Evolutionary conservation across 352 stramenopile species (phyloP), one percentile per base, ranked within the genome.

Genomic region (Globisporangium parvum): DNA sequence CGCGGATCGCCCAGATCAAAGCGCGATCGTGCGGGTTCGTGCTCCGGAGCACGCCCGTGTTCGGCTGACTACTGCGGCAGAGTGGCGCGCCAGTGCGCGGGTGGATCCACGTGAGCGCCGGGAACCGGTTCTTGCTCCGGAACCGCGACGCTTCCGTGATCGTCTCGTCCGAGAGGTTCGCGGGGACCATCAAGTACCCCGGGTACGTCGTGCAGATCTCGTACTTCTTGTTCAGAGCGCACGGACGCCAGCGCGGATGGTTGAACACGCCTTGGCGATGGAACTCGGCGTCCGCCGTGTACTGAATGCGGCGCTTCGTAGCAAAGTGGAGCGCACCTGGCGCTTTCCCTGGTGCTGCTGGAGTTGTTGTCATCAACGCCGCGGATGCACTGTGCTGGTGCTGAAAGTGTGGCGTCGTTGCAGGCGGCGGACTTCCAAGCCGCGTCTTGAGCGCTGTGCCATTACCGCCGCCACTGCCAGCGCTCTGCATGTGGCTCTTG

Each of bases 41-140:
- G 72, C 95, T 97, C 17, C 95, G 92, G 39, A 97, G 66, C 10
- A 99, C 73, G 23, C 96, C 96, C 1, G 97, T 96, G 65, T 98
- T 98, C 1, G 96, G 96, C 63, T 99, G 96, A 35, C 90, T 93
- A 41, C 78, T 96, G 21, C 96, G 78, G 73, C 93, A 99, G 45
- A 99, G 75, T 33, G 85, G 86, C 1, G 91, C 91, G 44, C 93
- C 92, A 21, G 95, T 97, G 37, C 71, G 67, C 42, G 81, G 80
- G 65, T 94, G 87, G 8, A 94, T 76, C 91, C 92, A 99, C 0
- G 91, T 95, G 20, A 98, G 68, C 21, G 65, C 85, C 39, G 84
- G 84, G 47, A 91, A 85, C 0, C 84, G 79, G 39, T 71, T 80
- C 62, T 91, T 91, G 57, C 79, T 91, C 31, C 84, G 80, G 57